These are phyloP conservation scores for Neltuma alba DNA, from an alignment of 306 rosid species.

Conservation along the genomic window DNA sequence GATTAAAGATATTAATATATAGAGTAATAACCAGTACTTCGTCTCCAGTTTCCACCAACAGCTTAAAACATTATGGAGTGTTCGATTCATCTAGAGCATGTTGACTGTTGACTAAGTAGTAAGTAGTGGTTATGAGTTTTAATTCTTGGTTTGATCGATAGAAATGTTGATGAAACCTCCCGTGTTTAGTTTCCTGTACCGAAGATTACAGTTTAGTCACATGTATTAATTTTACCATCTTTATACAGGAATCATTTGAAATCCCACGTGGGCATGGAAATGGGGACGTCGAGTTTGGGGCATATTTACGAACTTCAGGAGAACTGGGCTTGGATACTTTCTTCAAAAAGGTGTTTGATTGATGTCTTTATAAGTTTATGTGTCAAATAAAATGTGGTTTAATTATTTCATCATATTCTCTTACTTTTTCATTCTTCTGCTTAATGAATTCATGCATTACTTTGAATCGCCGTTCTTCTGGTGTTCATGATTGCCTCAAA, in stretches of 20 bases:
- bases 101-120: not conserved
- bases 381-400: not conserved
- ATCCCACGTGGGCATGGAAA: constrained; percentile 61
- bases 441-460: constrained; percentile 7
- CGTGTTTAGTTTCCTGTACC: not conserved
- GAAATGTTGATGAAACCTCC: not conserved
- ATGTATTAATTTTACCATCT: constrained; percentile 21
- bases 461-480: constrained; percentile 5
- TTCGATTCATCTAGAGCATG: not conserved
- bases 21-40: not conserved
- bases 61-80: not conserved
- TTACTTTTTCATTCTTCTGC: not conserved
- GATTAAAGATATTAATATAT: not conserved
- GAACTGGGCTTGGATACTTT: constrained; percentile 74
- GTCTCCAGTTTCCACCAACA: not conserved
- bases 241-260: constrained; percentile 82
- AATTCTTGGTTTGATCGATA: not conserved
- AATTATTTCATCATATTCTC: constrained; percentile 12
- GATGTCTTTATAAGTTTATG: constrained; percentile 21
- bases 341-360: constrained; percentile 76
- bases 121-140: not conserved
- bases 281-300: constrained; percentile 74
- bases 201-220: constrained; percentile 1
- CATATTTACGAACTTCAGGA: constrained; percentile 59
- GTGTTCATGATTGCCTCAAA: not conserved